Conservation (phyloP, 345 rosid species). For the Gossypium anomalum region DNA sequence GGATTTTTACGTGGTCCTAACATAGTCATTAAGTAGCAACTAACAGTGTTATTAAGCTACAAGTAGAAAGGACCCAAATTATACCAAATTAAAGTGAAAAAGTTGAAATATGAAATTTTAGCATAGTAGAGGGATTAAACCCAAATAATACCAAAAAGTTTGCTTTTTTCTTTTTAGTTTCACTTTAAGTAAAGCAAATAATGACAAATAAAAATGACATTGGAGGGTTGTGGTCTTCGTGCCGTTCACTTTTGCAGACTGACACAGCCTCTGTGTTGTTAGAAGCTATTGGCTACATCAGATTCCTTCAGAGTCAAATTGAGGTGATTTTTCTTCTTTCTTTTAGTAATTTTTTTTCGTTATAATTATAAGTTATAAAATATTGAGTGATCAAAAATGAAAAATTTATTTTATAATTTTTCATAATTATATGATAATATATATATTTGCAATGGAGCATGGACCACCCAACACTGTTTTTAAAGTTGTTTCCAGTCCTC, state of each 20-base stretch:
- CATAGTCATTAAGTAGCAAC: no score
- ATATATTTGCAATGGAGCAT: not conserved
- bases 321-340: conserved; percentile 55
- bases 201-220: conserved; percentile 27
- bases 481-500: not conserved
- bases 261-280: conserved; percentile 99
- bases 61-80: no score
- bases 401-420: no score
- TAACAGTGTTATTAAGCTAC: no score
- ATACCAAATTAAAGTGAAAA: no score
- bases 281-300: conserved; percentile 98
- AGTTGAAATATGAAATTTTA: no score
- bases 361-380: no score
- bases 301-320: conserved; percentile 99
- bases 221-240: conserved; percentile 40
- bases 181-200: not conserved
- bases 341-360: not conserved
- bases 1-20: no score
- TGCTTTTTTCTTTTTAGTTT: not conserved
- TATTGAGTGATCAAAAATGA: no score
- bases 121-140: no score
- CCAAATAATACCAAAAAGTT: no score
- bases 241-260: conserved; percentile 70
- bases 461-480: conserved; percentile 6
- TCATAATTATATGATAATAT: no score